These are phyloP conservation scores for Aegilops umbellulata DNA, from an alignment of 176 grass and related monocot genomes.

Conservation along the genomic window DNA sequence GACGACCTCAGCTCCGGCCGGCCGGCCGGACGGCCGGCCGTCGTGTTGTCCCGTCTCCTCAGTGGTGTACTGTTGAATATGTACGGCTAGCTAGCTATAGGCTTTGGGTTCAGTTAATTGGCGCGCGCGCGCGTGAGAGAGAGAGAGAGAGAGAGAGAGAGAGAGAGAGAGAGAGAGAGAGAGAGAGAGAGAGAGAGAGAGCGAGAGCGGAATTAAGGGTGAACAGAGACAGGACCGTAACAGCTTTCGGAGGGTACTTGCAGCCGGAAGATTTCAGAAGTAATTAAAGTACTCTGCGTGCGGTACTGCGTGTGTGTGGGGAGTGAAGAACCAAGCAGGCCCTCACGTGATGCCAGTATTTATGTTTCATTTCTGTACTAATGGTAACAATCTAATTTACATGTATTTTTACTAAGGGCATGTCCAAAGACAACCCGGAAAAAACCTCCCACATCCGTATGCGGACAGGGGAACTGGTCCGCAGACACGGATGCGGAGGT, in stretches of 20 bases:
- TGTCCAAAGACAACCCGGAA: too few relatives aligned
- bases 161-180: too few relatives aligned
- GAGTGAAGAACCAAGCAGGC: neutral
- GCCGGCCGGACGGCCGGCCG: neutral
- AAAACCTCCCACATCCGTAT: too few relatives aligned
- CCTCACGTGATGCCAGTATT: neutral
- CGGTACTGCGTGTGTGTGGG: neutral
- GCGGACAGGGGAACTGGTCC: too few relatives aligned
- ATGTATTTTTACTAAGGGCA: too few relatives aligned
- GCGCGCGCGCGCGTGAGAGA: too few relatives aligned
- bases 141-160: too few relatives aligned
- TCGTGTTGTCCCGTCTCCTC: neutral
- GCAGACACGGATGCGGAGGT: too few relatives aligned
- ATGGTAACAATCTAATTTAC: neutral
- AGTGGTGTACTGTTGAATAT: neutral
- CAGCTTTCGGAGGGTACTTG: conserved; percentile 1
- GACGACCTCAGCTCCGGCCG: neutral
- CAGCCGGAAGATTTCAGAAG: neutral
- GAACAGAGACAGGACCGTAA: neutral
- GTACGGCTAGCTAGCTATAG: neutral
- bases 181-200: neutral
- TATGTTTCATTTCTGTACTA: neutral
- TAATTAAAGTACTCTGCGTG: conserved; percentile 13
- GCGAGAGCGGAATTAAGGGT: neutral
- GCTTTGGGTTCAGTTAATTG: neutral